Conservation (phyloP, 1,284 basidiomycete genomes). For the Fomitopsis palustris region DNA sequence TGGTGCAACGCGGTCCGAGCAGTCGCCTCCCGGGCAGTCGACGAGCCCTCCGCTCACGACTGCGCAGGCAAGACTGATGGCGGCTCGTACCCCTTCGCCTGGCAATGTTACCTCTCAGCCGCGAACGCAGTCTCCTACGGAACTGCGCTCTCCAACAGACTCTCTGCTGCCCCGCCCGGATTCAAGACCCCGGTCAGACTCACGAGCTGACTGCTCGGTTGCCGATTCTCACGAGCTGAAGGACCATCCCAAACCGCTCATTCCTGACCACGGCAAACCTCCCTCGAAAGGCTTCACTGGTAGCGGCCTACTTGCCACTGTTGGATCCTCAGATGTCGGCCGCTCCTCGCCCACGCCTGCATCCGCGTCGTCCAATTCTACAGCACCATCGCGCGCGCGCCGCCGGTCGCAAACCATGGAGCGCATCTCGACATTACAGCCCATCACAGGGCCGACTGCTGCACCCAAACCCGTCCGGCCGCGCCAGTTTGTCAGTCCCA, state of each 20-base stretch:
- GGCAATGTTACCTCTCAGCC: neutral
- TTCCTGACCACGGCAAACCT: conserved; percentile 14
- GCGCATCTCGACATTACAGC: neutral
- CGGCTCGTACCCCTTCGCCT: neutral
- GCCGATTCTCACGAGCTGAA: conserved; percentile 7
- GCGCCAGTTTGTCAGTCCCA: neutral
- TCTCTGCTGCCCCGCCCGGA: neutral
- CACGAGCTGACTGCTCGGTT: neutral
- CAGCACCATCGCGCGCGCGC: neutral
- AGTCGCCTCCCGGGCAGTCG: conserved; percentile 4
- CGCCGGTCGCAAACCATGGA: conserved; percentile 2
- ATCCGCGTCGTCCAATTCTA: conserved; percentile 7
- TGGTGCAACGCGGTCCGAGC: conserved; percentile 6
- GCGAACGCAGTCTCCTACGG: neutral
- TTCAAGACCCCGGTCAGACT: neutral
- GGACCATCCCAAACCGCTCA: conserved; percentile 10
- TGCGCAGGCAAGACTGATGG: neutral
- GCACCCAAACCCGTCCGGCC: conserved; percentile 5
- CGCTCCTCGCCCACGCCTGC: neutral
- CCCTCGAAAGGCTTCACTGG: conserved; percentile 25
- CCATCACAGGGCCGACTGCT: neutral
- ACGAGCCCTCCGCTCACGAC: conserved; percentile 3
- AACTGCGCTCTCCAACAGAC: neutral
- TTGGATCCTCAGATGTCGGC: conserved; percentile 5
- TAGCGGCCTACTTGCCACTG: conserved; percentile 23